phyloP scores from a whole-genome alignment of 148 eudicot genomes.

The Dysphania ambrosioides region DNA sequence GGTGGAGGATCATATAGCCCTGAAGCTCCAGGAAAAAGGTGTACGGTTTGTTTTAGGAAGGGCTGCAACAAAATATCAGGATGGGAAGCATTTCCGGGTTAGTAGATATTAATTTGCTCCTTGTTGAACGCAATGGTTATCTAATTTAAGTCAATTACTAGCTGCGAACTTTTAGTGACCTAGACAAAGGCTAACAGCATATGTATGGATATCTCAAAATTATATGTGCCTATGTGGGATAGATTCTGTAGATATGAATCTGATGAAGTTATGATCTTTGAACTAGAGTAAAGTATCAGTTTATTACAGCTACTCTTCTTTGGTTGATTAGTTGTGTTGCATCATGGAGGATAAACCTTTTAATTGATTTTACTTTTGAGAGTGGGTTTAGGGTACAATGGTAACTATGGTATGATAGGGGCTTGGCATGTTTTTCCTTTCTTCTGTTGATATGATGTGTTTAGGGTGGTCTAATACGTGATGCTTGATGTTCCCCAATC shows the following conservation, averaged over 20 bases:
- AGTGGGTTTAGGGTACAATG: neutral
- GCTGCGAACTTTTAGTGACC: neutral
- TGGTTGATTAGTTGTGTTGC: neutral
- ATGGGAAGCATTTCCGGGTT: conserved; percentile 79
- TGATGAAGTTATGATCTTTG: neutral
- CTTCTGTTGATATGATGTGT: neutral
- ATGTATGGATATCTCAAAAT: neutral
- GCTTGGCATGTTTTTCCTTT: neutral
- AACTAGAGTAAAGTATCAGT: neutral
- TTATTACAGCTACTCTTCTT: neutral
- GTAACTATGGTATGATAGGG: neutral
- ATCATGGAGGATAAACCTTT: neutral
- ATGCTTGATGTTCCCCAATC: neutral
- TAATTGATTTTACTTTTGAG: neutral
- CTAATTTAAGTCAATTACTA: no score
- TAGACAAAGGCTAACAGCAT: neutral
- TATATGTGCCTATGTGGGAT: neutral
- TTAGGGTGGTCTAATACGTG: neutral
- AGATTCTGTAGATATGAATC: neutral
- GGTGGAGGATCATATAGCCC: conserved; percentile 47
- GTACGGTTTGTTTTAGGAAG: conserved; percentile 45
- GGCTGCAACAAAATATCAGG: conserved; percentile 58
- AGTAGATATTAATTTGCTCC: conserved; percentile 14
- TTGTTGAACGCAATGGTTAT: neutral
- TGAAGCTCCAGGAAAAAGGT: conserved; percentile 51